Base-by-base conservation (phyloP, 345 rosid genomes). In the Noccaea caerulescens region DNA sequence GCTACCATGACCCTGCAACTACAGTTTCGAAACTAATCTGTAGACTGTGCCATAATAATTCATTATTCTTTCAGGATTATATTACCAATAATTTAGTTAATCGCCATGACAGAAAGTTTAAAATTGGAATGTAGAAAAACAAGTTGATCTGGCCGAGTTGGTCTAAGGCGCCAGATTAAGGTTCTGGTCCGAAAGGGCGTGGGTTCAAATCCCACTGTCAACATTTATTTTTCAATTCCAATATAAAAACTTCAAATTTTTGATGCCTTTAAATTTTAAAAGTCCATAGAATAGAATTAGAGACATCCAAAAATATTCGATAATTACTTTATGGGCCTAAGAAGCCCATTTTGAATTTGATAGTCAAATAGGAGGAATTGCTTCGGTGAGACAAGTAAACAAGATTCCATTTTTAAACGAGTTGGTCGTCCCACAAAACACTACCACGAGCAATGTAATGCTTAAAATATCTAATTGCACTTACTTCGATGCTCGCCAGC, bases 141-240 rank as follows among this genome's bases (percentile, higher is more conserved):
- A 52, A 9, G 96, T 89, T 84, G 89, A 86, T 86, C 88, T 86
- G 96, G 93, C 97, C 91, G 97, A 88, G 97, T 92, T 87, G 93
- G 97, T 86, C 91, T 86, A 89, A 88, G 96, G 96, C 91, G 96
- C 91, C 91, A 87, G 92, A 88, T 89, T 91, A 88, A 89, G 99
- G 98, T 89, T 87, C 93, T 88, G 92, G 97, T 92, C 93, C 91
- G 97, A 89, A 91, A 91, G 93, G 92, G 89, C 89, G 88, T 87
- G 91, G 96, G 89, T 91, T 89, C 92, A 83, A 94, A 91, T 83
- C 92, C 91, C 96, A 89, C 87, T 88, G 84, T 89, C 92, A 81
- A 93, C 94, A 83, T 0, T 13, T 27, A 27, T 27, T 27, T 27
- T 27, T 27, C 30, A 27, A 27, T 27, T 2, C 30, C 4, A 3